Conservation (phyloP, 2,329 filamentous ascomycete species). For the Cladosporium velox region DNA sequence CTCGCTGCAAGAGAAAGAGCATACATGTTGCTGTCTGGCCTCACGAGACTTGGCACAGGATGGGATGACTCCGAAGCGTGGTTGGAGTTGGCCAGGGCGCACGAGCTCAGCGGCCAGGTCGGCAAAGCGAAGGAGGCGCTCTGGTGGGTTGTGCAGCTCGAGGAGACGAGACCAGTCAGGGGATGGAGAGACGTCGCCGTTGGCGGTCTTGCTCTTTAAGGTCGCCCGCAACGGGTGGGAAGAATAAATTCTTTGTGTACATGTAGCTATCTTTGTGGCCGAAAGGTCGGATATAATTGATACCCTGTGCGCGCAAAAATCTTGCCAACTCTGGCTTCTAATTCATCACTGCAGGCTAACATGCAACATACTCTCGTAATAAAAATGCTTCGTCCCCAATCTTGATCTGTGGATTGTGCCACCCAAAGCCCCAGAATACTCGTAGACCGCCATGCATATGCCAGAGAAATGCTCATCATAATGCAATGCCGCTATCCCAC, state of each 20-base stretch:
- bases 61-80: conserved; percentile 96
- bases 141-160: conserved; percentile 97
- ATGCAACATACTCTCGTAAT: background rate
- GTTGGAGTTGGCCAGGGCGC: conserved; percentile 82
- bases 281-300: conserved; percentile 4
- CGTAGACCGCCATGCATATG: background rate
- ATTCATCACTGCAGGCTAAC: background rate
- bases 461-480: conserved; percentile 31
- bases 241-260: background rate
- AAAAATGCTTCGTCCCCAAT: background rate
- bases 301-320: background rate
- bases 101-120: conserved; percentile 81
- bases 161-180: conserved; percentile 78
- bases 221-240: background rate
- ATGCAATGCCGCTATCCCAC: conserved; percentile 60
- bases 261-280: background rate
- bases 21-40: conserved; percentile 74
- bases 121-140: conserved; percentile 90
- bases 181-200: conserved; percentile 65
- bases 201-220: conserved; percentile 33
- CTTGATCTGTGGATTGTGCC: too few relatives aligned
- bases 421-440: too few relatives aligned
- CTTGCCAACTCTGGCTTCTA: background rate
- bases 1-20: conserved; percentile 90
- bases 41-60: conserved; percentile 81